Percentiles rank a stretch among this genome's conserved stretches.
Conservation (phyloP, 1,139 yeast species). For the Zhuliangozyma parablackwelliae region DNA sequence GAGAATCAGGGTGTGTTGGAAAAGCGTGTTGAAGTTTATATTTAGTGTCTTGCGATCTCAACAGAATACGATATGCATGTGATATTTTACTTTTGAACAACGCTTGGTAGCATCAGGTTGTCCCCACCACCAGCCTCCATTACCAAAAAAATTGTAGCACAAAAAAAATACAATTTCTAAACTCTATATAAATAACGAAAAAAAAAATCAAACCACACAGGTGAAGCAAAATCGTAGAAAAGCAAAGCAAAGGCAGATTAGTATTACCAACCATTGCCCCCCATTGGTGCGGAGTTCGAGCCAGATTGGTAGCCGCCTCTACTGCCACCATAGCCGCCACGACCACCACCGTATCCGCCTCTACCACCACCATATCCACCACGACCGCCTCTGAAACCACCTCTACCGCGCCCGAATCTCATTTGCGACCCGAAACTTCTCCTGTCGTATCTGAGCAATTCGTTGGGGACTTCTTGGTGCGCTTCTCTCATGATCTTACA, state of each 20-base stretch:
- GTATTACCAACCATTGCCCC: slow-evolving; percentile 3
- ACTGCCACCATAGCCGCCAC: slow-evolving; percentile 23
- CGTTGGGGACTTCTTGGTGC: slow-evolving; percentile 78
- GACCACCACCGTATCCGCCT: slow-evolving; percentile 25
- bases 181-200: too few relatives aligned
- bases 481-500: slow-evolving; percentile 93
- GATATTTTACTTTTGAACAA: background rate
- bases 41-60: too few relatives aligned
- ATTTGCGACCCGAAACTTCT: slow-evolving; percentile 51
- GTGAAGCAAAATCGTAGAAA: background rate
- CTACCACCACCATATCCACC: slow-evolving; percentile 32
- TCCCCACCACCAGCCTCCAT: too few relatives aligned
- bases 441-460: slow-evolving; percentile 53
- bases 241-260: slow-evolving; percentile 6
- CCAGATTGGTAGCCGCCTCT: slow-evolving; percentile 18
- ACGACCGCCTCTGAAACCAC: slow-evolving; percentile 55
- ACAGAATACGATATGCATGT: slow-evolving; percentile 1
- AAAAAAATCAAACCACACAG: too few relatives aligned
- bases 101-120: too few relatives aligned
- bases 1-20: too few relatives aligned
- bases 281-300: slow-evolving; percentile 28
- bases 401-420: slow-evolving; percentile 51
- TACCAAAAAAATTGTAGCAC: too few relatives aligned
- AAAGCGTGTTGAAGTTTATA: background rate
- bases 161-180: too few relatives aligned